These are phyloP conservation scores for Fraxinus ornus DNA, from an alignment of 305 asterid species.

Conservation along the genomic window DNA sequence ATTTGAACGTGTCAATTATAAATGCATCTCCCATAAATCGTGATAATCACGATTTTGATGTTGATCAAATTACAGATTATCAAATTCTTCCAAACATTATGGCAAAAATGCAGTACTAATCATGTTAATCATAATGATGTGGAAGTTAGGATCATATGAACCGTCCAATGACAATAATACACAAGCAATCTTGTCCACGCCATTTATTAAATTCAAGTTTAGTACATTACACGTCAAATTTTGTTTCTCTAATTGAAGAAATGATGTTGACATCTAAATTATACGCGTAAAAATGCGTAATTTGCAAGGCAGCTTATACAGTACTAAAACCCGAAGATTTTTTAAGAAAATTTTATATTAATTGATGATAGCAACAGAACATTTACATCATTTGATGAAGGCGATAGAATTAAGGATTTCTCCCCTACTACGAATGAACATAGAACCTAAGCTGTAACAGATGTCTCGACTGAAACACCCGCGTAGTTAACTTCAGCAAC, in stretches of 20 bases:
- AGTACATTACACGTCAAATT: constrained; percentile 24
- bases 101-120: background rate
- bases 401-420: constrained; percentile 9
- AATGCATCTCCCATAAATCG: background rate
- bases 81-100: background rate
- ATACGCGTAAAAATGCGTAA: constrained; percentile 8
- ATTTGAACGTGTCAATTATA: background rate
- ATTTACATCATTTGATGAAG: constrained; percentile 30
- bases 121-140: constrained; percentile 7
- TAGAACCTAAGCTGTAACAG: constrained; percentile 50
- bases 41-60: background rate
- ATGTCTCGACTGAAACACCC: constrained; percentile 66
- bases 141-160: constrained; percentile 12
- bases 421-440: background rate
- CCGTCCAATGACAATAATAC: constrained; percentile 1
- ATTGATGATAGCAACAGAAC: constrained; percentile 29
- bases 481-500: constrained; percentile 53
- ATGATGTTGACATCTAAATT: constrained; percentile 8
- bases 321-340: background rate
- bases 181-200: background rate
- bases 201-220: background rate
- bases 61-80: background rate
- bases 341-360: constrained; percentile 17
- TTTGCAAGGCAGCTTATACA: background rate
- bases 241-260: constrained; percentile 1